These are phyloP conservation scores for Lagenaria siceraria DNA, from an alignment of 306 rosid genomes.

Conservation along the genomic window DNA sequence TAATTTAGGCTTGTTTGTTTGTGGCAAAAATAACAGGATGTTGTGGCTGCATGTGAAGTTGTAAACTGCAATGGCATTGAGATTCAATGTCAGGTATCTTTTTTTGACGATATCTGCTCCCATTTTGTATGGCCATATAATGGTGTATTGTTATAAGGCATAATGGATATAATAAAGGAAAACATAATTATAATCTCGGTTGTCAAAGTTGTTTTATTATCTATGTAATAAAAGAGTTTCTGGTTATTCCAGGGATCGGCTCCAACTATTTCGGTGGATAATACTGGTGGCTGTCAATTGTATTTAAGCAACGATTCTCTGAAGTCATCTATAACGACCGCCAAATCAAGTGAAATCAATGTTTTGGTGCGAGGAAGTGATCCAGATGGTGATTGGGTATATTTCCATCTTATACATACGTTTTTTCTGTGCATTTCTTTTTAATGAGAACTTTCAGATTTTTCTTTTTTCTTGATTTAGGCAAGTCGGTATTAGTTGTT, in stretches of 20 bases:
- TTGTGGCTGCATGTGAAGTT: constrained; percentile 94
- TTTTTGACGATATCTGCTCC: not conserved
- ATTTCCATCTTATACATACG: constrained; percentile 4
- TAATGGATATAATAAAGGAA: not conserved
- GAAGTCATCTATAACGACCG: constrained; percentile 65
- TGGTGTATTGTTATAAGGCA: not conserved
- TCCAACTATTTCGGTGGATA: constrained; percentile 89
- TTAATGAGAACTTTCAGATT: not conserved
- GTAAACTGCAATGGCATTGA: constrained; percentile 92
- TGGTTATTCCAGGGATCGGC: constrained; percentile 56
- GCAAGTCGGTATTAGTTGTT: not conserved
- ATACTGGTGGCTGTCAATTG: constrained; percentile 82
- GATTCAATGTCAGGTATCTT: constrained; percentile 87
- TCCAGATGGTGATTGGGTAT: constrained; percentile 85
- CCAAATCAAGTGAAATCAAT: constrained; percentile 93
- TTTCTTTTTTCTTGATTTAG: not conserved
- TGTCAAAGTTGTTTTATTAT: not conserved
- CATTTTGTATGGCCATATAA: not conserved
- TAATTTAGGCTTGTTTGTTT: constrained; percentile 4
- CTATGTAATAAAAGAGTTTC: not conserved
- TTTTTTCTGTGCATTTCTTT: not conserved
- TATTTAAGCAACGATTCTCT: constrained; percentile 81
- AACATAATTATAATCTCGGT: not conserved
- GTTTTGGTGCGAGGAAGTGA: constrained; percentile 67
- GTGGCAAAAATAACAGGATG: constrained; percentile 50